Evolutionary conservation across 2,329 filamentous ascomycete genomes (phyloP), one percentile per base, ranked within the genome.

Genomic region (Apiospora aurea): DNA sequence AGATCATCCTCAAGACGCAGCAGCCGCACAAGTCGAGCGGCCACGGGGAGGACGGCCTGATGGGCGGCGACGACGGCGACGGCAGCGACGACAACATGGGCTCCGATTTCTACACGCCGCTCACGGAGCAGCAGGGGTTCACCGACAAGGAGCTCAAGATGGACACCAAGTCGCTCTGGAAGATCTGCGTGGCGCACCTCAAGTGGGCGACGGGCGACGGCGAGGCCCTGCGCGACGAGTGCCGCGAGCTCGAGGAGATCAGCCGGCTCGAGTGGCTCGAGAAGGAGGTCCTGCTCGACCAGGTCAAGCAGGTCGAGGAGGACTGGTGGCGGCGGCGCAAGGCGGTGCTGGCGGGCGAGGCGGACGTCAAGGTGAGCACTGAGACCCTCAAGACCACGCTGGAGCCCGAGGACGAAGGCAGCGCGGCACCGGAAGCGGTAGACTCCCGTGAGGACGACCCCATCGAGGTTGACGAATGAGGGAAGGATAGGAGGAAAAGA

Each of bases 281-380:
- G 81, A 96, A 96, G 81, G 93, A 96, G 81, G 87, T 94, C 43
- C 81, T 96, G 24, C 82, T 96, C n/a, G 89, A 94, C 72, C 93
- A 94, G 78, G 87, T 92, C 44, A 87, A 94, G 76, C 82, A 87
- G 77, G 87, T 85, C 77, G 93, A 96, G 80, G 85, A 89, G 46
- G 90, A 91, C 79, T 91, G 91, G 83, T 89, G 91, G 76, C 84
- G 87, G 71, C 85, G 90, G 70, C 86, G 89, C 53, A 83, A 87
- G 76, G 85, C 86, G 5, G 87, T 91, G 6, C 66, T 68, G 2
- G 66, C 83, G 1, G 86, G 85, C 13, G 81, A 81, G 4, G 85
- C 83, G 1, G 84, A 87, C 26, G 84, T 87, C 13, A 80, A 85
- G 24, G 80, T 87, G 43, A 64, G 72, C 34, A 64, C 57, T 34